Evolutionary conservation across 108 stramenopile genomes (phyloP).

Genomic region (Cyclotella kingstonii): DNA sequence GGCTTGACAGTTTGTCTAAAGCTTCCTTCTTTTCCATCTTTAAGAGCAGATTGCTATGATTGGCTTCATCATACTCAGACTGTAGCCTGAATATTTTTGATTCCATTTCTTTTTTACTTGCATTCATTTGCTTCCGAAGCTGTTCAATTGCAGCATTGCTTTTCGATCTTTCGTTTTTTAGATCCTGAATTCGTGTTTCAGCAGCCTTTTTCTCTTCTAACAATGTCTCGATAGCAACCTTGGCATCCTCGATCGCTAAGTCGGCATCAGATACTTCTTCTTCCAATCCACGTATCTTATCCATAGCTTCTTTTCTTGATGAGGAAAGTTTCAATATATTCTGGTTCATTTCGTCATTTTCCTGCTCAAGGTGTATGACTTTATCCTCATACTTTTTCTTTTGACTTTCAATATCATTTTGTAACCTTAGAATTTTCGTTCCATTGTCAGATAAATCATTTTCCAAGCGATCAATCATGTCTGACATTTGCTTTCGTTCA

Average conservation of each 20-base stretch:
- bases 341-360: constrained; percentile 34
- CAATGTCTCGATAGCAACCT: constrained; percentile 43
- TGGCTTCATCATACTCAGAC: constrained; percentile 30
- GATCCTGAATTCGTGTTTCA: constrained; percentile 27
- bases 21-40: constrained; percentile 48
- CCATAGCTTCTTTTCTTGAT: constrained; percentile 39
- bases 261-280: constrained; percentile 48
- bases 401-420: constrained; percentile 14
- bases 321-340: constrained; percentile 25
- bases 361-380: constrained; percentile 18
- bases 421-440: constrained; percentile 14
- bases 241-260: constrained; percentile 45
- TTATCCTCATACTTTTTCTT: constrained; percentile 26
- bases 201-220: constrained; percentile 39
- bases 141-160: constrained; percentile 29
- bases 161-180: constrained; percentile 35
- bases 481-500: constrained; percentile 38
- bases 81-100: constrained; percentile 29
- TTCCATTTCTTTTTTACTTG: constrained; percentile 32
- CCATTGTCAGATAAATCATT: constrained; percentile 29
- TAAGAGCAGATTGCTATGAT: constrained; percentile 32
- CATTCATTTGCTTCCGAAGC: constrained; percentile 30
- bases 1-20: constrained; percentile 25
- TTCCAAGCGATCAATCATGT: constrained; percentile 25
- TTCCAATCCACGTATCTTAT: constrained; percentile 49